Evolutionary conservation across 345 rosid species (phyloP).

Genomic region (Corymbia maculata): DNA sequence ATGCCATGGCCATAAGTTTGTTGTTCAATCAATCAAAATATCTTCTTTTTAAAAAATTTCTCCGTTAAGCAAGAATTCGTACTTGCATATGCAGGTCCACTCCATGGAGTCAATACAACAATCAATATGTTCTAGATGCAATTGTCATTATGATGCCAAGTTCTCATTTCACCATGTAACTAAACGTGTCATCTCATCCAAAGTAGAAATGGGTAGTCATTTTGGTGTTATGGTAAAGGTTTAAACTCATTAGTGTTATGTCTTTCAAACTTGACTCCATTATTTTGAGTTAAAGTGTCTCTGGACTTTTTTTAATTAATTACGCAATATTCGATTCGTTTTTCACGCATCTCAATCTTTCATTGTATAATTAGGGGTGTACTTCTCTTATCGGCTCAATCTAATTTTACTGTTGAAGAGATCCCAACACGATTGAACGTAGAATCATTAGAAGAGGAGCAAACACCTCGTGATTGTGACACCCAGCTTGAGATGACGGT

Average conservation of each 20-base stretch:
- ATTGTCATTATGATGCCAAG: neutral
- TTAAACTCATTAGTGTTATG: neutral
- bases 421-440: neutral
- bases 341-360: neutral
- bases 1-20: neutral
- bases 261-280: no score
- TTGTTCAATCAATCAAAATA: rapidly evolving
- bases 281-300: neutral
- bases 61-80: neutral
- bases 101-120: neutral
- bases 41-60: neutral
- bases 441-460: neutral
- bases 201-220: neutral
- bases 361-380: neutral
- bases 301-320: neutral
- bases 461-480: no score
- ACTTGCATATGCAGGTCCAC: neutral
- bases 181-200: neutral
- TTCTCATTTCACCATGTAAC: neutral
- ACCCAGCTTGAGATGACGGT: no score
- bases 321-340: rapidly evolving
- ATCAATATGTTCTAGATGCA: neutral
- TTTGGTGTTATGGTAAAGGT: neutral
- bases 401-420: neutral
- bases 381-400: neutral